These are phyloP conservation scores for Tuber magnatum DNA, from an alignment of 495 filamentous ascomycete genomes.

Conservation along the genomic window DNA sequence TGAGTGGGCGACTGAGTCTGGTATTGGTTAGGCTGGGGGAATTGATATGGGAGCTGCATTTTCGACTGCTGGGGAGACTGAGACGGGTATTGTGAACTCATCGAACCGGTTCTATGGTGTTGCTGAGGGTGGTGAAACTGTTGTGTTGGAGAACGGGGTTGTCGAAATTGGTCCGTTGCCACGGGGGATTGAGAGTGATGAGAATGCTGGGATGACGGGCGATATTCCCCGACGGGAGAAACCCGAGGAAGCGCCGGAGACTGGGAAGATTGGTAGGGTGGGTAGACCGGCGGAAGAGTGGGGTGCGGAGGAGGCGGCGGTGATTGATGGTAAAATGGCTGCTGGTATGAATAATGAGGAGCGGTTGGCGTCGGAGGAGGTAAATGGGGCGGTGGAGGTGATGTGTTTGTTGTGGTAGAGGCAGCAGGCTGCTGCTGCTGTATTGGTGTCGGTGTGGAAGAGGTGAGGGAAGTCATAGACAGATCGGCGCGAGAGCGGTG, in stretches of 20 bases:
- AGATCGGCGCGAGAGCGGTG: slow-evolving; percentile 35
- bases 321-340: slow-evolving; percentile 16
- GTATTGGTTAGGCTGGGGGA: slow-evolving; percentile 19
- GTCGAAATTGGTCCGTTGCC: slow-evolving; percentile 25
- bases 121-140: slow-evolving; percentile 24
- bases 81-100: slow-evolving; percentile 28
- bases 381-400: slow-evolving; percentile 13
- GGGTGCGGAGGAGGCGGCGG: slow-evolving; percentile 12
- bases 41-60: slow-evolving; percentile 27
- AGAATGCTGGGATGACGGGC: slow-evolving; percentile 22
- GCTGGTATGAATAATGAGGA: slow-evolving; percentile 16
- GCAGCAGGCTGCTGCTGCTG: slow-evolving; percentile 6
- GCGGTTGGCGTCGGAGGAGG: slow-evolving; percentile 12
- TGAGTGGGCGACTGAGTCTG: slow-evolving; percentile 12
- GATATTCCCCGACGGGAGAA: slow-evolving; percentile 22
- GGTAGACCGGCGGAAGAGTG: slow-evolving; percentile 22
- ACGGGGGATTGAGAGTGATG: slow-evolving; percentile 27
- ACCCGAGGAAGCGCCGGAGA: slow-evolving; percentile 14
- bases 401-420: slow-evolving; percentile 15
- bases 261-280: slow-evolving; percentile 24
- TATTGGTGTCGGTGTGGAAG: slow-evolving; percentile 18
- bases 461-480: slow-evolving; percentile 32
- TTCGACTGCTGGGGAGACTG: slow-evolving; percentile 27
- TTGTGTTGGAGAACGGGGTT: slow-evolving; percentile 19
- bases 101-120: slow-evolving; percentile 18